Evolutionary conservation across 352 stramenopile species (phyloP).

Genomic region (Blastocystis sp.): DNA sequence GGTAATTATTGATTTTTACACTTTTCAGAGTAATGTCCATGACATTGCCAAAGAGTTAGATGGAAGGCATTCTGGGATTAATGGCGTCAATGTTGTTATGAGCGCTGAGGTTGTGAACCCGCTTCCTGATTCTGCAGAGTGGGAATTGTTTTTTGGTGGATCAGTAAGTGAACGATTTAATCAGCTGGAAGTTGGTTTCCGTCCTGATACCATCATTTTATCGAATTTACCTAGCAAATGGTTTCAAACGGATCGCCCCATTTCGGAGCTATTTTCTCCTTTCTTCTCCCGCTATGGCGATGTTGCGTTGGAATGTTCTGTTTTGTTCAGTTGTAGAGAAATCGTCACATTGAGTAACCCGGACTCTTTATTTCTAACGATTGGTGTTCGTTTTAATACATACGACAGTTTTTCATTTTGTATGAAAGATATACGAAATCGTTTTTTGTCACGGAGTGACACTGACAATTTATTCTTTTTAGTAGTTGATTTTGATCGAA

Average conservation of each 20-base stretch:
- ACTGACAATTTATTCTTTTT: neutral
- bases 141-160: neutral
- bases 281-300: neutral
- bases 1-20: neutral
- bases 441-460: neutral
- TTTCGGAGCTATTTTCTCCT: neutral
- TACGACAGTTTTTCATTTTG: neutral
- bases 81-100: neutral
- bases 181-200: neutral
- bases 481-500: neutral
- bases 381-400: neutral
- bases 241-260: neutral
- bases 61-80: neutral
- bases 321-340: neutral
- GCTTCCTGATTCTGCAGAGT: neutral
- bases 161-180: neutral
- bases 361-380: neutral
- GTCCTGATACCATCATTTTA: slow-evolving; percentile 4
- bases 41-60: neutral
- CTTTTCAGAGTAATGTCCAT: neutral
- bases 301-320: neutral
- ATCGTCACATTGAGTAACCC: neutral
- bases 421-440: neutral
- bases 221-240: neutral
- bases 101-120: neutral